Base-by-base conservation (phyloP, 345 rosid species). In the Hibiscus mutabilis region DNA sequence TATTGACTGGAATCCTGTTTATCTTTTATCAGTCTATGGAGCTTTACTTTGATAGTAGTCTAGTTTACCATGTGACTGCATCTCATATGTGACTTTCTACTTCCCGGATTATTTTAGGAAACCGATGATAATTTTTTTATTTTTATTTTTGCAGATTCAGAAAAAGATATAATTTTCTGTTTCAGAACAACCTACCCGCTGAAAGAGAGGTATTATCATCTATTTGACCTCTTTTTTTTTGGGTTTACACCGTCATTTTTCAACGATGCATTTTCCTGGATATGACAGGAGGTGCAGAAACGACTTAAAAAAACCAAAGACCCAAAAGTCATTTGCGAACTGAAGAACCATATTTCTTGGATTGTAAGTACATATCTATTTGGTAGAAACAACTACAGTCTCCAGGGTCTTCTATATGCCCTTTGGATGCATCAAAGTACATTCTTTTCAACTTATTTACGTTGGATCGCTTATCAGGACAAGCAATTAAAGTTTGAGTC, bases 141-240 rank as follows among this genome's bases (percentile, higher is more conserved):
- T 24, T 59, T 76, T 59, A 56, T 69, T 60, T 76, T 77, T 57
- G n/a, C 60, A 89, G 97, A 80, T 90, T 88, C 75, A 89, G 86
- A 80, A 91, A 91, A 76, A 85, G 95, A 79, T 94, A 82, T 71
- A 67, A 79, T 77, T 93, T 93, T 72, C 85, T 93, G 15, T 87
- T 75, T 42, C 83, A 90, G 79, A 82, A 84, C 4, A 83, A 85
- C 29, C 87, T 94, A 76, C 95, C 91, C 58, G 76, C 81, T 44
- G 91, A 89, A 77, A 87, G 69, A 84, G 85, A 84, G 63, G 63
- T 59, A 59, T 59, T 14, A 4, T 29, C 0, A 58, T 58, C 35
- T 13, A 31, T 25, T 37, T 71, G 63, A 29, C 6, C 6, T 9
- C 29, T 15, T 40, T 22, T n/a, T 15, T 40, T 3, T 59, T 15